phyloP scores from a whole-genome alignment of 2,329 filamentous ascomycete species.

The Sclerotinia trifoliorum region DNA sequence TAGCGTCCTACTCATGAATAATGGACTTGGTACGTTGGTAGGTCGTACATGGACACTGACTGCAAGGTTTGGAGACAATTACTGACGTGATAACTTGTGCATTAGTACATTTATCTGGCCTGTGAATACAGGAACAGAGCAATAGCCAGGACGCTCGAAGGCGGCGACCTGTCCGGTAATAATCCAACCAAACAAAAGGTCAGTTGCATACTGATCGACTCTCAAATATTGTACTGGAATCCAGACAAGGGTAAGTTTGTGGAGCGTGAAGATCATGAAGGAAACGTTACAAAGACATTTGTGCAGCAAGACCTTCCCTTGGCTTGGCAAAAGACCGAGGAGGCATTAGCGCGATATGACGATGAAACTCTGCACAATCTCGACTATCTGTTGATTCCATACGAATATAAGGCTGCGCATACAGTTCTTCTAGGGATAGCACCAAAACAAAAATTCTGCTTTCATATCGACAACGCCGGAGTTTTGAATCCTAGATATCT shows the following conservation, averaged over 20 bases:
- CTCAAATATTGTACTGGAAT: conserved; percentile 3
- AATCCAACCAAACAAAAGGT: conserved; percentile 4
- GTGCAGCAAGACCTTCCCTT: not conserved
- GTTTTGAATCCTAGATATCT: not conserved
- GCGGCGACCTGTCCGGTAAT: not conserved
- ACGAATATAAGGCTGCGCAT: not conserved
- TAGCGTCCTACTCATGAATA: not conserved
- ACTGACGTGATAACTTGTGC: not conserved
- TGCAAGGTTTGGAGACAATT: not conserved
- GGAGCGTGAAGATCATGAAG: not conserved
- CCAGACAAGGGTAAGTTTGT: not conserved
- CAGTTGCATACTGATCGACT: conserved; percentile 8
- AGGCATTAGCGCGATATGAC: not conserved
- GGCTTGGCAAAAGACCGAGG: not conserved
- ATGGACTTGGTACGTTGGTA: not conserved
- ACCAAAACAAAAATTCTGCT: conserved; percentile 15
- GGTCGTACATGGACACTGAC: no score
- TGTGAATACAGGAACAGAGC: conserved; percentile 13
- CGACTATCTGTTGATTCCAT: conserved; percentile 13
- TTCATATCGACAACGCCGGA: conserved; percentile 5
- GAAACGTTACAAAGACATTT: rapidly evolving
- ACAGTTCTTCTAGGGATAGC: not conserved
- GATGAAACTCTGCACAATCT: conserved; percentile 1
- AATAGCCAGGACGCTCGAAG: conserved; percentile 4
- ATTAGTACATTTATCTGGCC: conserved; percentile 5